Base-by-base conservation (phyloP, 2,329 filamentous ascomycete species). In the Penicillium rolfsii region DNA sequence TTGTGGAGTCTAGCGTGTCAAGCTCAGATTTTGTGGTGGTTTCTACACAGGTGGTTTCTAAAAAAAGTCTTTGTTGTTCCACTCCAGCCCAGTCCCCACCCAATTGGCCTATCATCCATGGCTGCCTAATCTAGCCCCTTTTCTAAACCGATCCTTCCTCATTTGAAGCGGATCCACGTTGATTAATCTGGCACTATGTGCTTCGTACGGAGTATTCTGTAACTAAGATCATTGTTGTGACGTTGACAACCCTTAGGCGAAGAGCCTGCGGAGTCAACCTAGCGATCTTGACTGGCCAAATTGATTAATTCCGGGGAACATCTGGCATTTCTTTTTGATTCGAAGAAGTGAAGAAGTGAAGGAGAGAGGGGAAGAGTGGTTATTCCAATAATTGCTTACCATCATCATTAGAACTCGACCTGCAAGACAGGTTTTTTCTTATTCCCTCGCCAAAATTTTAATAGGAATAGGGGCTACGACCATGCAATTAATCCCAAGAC, bases 71-170 rank as follows among this genome's bases (percentile, higher is more conserved):
- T 22, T 5, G 50, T 8, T 40, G 5, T 53, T 53, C 35, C 45
- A 30, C 45, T 48, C 6, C 2, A n/a, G 41, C 22, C 26, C 7
- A 30, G 26, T 28, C 26, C 26, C 45, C 45, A 48, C 45, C 28
- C 8, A 48, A 14, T 3, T 30, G 16, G 16, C 43, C 49, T 40
- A 52, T 40, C 49, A 26, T 3, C 35, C 7, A 35, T 40, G 36
- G 50, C 50, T 53, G 50, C 50, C 50, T 53, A 40, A 19, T n/a
- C 35, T 24, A 38, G 36, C 50, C 36, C 50, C 50, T 53, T 36
- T 53, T 50, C 11, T 28, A 24, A 53, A 11, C 24, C 6, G 22
- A 28, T 53, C 50, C 50, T 53, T 40, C 8, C 35, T 38, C 30
- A 53, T 53, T 40, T 40, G 26, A 40, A 19, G 33, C 22, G 49